Evolutionary conservation across 169 alveolate genomes (phyloP).

Genomic region (Eimeria acervulina): DNA sequence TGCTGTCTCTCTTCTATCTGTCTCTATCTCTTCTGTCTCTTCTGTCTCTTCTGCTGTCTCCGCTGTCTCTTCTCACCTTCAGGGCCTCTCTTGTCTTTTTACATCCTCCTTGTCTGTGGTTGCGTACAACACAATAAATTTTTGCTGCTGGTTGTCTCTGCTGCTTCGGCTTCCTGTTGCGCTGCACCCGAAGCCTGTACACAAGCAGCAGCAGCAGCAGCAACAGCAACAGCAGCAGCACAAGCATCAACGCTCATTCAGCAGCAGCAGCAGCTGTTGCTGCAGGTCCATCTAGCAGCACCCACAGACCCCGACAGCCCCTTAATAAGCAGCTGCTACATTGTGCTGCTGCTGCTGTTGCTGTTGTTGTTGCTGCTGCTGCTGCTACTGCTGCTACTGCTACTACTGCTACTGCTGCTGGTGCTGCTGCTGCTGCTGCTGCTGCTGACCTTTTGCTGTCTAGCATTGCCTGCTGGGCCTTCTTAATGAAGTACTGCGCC

Average conservation of each 20-base stretch:
- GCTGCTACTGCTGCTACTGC: not conserved
- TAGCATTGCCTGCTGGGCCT: conserved; percentile 12
- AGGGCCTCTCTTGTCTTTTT: conserved; percentile 15
- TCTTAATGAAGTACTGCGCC: conserved; percentile 71
- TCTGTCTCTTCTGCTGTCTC: too few species aligned
- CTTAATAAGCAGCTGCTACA: not conserved
- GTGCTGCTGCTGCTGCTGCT: conserved; percentile 49
- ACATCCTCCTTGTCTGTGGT: conserved; percentile 64
- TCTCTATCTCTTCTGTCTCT: too few species aligned
- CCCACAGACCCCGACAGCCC: not conserved
- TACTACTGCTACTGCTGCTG: not conserved
- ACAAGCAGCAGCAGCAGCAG: not conserved
- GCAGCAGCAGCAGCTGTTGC: not conserved
- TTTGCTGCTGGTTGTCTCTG: not conserved
- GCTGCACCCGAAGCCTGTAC: conserved; percentile 46
- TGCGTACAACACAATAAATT: conserved; percentile 41
- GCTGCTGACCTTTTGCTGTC: conserved; percentile 71
- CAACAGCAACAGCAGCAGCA: conserved; percentile 30
- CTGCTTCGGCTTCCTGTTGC: conserved; percentile 47
- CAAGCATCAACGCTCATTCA: not conserved
- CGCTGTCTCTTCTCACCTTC: not conserved
- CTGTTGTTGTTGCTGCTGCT: conserved; percentile 15
- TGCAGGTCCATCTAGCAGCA: not conserved
- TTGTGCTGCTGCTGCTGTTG: conserved; percentile 19
- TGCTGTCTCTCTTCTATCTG: too few species aligned